These are phyloP conservation scores for Cicer pinnatifidum DNA, from an alignment of 306 rosid genomes.

Conservation along the genomic window DNA sequence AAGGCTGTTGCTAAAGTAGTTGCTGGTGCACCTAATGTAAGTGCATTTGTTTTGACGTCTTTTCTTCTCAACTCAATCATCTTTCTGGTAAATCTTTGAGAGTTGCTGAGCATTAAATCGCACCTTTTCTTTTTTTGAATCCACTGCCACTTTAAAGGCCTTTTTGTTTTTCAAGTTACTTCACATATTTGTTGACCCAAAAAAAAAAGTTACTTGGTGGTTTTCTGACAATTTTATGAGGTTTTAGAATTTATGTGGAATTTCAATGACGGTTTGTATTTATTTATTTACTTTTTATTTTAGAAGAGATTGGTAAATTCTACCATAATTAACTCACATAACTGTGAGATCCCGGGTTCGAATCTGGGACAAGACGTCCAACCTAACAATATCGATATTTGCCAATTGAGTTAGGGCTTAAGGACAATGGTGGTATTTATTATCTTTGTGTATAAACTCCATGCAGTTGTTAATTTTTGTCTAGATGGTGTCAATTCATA, in stretches of 20 bases:
- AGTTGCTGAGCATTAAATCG: slow-evolving; percentile 32
- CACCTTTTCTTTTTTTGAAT: slow-evolving; percentile 16
- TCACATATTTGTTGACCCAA: background rate
- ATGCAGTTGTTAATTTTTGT: slow-evolving; percentile 14
- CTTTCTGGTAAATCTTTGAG: slow-evolving; percentile 29
- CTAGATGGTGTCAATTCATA: slow-evolving; percentile 17
- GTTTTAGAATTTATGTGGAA: slow-evolving; percentile 16
- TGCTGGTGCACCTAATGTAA: slow-evolving; percentile 90
- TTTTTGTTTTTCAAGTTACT: slow-evolving; percentile 23
- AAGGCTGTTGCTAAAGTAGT: slow-evolving; percentile 80
- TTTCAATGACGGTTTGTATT: background rate
- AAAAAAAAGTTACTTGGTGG: background rate
- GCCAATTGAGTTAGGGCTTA: too few species aligned
- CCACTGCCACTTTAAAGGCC: slow-evolving; percentile 14
- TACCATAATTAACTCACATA: too few species aligned
- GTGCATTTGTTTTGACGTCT: slow-evolving; percentile 34
- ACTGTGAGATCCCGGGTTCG: too few species aligned
- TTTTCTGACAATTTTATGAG: slow-evolving; percentile 15
- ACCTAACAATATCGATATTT: too few species aligned
- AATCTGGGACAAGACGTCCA: too few species aligned
- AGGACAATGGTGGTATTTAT: slow-evolving; percentile 4
- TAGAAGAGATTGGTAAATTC: too few species aligned
- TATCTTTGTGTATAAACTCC: slow-evolving; percentile 4
- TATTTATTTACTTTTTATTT: too few species aligned
- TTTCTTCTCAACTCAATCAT: slow-evolving; percentile 26